Evolutionary conservation across 345 rosid species (phyloP), one percentile per base, ranked within the genome.

Genomic region (Eucalyptus regnans): DNA sequence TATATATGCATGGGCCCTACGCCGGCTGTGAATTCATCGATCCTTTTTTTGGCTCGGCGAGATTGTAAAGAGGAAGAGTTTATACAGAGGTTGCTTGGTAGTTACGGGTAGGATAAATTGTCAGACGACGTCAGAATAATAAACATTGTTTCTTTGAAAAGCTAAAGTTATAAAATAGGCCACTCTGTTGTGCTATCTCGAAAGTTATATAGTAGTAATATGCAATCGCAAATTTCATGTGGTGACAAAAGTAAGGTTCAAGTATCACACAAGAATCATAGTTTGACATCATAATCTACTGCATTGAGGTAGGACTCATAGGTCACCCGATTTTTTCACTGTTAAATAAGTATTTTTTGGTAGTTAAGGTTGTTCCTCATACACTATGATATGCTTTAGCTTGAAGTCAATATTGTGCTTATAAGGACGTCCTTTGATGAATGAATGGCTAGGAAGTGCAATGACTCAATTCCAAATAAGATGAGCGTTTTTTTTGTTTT

Each of bases 401-500:
- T 58, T 25, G 64, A 58, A 58, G n/a, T 58, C 64, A 25, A 58
- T 27, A 4, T 5, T 0, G 4, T 9, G 29, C n/a, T 25, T 10
- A 58, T 1, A 58, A 25, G n/a, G n/a, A 58, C n/a, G 10, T 58
- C n/a, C n/a, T 58, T 25, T 58, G 7, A 58, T 25, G n/a, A 58
- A 58, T 25, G 64, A 58, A 58, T 58, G 14, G 64, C 64, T 58
- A 27, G n/a, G 13, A 25, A 58, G 64, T 25, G 64, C 64, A 58
- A 58, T 58, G 64, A 58, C 64, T 58, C 64, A 1, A 58, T 25
- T 58, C 7, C 64, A 58, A 58, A 58, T 58, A 58, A 27, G n/a
- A 58, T 0, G n/a, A 58, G 64, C 7, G 0, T 51, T 7, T 51
- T 51, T 16, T 51, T 51, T 0, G 1, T 1, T 7, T 52, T 51